phyloP scores from a whole-genome alignment of 805 yeast species.

The Yamadazyma tumulicola region DNA sequence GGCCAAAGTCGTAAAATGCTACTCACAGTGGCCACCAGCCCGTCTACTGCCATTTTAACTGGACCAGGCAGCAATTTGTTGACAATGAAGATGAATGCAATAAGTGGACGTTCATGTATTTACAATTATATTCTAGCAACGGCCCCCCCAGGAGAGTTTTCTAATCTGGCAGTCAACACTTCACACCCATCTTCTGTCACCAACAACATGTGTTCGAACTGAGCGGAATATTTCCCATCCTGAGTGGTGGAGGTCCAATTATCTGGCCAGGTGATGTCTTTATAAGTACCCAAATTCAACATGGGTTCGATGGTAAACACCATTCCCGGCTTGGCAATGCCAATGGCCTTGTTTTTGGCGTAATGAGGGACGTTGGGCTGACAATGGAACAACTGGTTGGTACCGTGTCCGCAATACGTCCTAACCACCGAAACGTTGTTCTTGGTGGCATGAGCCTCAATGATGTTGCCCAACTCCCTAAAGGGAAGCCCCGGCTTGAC shows the following conservation, averaged over 20 bases:
- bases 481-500: constrained; percentile 92
- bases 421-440: constrained; percentile 84
- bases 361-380: constrained; percentile 94
- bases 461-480: constrained; percentile 81
- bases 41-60: too few relatives aligned
- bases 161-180: constrained; percentile 77
- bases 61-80: too few relatives aligned
- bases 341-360: constrained; percentile 88
- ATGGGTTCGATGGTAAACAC: constrained; percentile 97
- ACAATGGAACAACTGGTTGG: constrained; percentile 80
- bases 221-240: constrained; percentile 89
- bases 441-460: constrained; percentile 79
- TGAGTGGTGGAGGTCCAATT: constrained; percentile 93
- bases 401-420: constrained; percentile 93
- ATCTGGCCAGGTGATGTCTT: constrained; percentile 92
- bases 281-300: constrained; percentile 81
- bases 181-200: constrained; percentile 94
- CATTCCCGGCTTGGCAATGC: constrained; percentile 93
- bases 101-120: too few relatives aligned
- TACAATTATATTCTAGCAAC: constrained; percentile 46
- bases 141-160: constrained; percentile 87
- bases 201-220: constrained; percentile 88
- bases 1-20: too few relatives aligned
- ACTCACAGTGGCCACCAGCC: too few relatives aligned
- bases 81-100: too few relatives aligned